A percentile compares a stretch with the other conserved stretches of the same genome.
phyloP scores from a whole-genome alignment of 1,284 basidiomycete species.

The Volvariella surrecta region DNA sequence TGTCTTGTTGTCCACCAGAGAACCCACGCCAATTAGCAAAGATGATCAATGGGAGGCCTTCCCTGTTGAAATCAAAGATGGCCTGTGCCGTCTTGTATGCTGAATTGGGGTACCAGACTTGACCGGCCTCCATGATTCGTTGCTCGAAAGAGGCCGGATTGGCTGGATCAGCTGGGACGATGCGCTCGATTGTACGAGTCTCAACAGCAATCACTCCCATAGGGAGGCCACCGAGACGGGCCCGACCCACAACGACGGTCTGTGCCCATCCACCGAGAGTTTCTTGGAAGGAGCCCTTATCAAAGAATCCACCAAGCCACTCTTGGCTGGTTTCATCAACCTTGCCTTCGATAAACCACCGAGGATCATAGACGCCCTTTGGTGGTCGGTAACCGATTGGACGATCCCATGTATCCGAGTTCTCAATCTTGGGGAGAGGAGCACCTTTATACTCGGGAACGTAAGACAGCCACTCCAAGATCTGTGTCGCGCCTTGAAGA shows the following conservation, averaged over 20 bases:
- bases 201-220: conserved; percentile 98
- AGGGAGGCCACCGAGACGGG: conserved; percentile 94
- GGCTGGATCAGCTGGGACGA: conserved; percentile 98
- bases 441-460: conserved; percentile 78
- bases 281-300: conserved; percentile 94
- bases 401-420: conserved; percentile 86
- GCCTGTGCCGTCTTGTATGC: conserved; percentile 99
- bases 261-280: conserved; percentile 96
- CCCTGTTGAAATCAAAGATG: conserved; percentile 97
- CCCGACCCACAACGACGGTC: conserved; percentile 96
- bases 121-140: conserved; percentile 97
- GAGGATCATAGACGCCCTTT: conserved; percentile 93
- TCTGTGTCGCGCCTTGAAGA: conserved; percentile 88
- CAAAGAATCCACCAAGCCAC: conserved; percentile 91
- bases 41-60: conserved; percentile 95
- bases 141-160: conserved; percentile 97
- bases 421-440: conserved; percentile 67
- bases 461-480: conserved; percentile 93
- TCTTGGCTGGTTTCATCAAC: conserved; percentile 71
- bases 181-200: conserved; percentile 94
- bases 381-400: conserved; percentile 87
- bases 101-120: conserved; percentile 99
- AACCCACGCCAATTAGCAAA: conserved; percentile 99
- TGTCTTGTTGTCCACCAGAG: conserved; percentile 98
- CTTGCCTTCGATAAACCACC: conserved; percentile 97